These are phyloP conservation scores for Triticum aestivum DNA, from an alignment of 176 grass and related monocot species.

Conservation along the genomic window DNA sequence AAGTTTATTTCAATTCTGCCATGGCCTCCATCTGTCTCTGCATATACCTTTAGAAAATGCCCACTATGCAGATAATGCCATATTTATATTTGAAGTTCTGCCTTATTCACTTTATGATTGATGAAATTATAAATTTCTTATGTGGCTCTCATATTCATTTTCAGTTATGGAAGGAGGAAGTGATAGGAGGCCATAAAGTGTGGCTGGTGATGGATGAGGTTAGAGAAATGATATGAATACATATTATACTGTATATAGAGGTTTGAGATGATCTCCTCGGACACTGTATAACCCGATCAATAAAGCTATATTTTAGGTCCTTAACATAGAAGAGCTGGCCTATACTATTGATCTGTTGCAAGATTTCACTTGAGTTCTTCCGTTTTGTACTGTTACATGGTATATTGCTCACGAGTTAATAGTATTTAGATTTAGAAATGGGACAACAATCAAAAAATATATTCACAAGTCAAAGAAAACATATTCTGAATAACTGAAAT, in stretches of 20 bases:
- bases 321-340: background rate
- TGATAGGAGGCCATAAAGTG: slow-evolving; percentile 89
- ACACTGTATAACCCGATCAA: background rate
- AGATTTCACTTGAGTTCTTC: background rate
- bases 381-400: background rate
- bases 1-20: background rate
- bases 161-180: slow-evolving; percentile 70
- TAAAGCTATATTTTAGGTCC: slow-evolving; percentile 31
- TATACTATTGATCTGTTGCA: background rate
- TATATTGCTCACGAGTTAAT: background rate
- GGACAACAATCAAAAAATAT: background rate
- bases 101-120: background rate
- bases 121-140: background rate
- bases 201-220: slow-evolving; percentile 95
- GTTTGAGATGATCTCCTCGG: background rate
- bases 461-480: background rate
- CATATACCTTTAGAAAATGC: slow-evolving; percentile 75
- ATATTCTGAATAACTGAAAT: background rate
- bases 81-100: background rate
- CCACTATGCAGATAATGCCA: slow-evolving; percentile 81
- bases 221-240: slow-evolving; percentile 71
- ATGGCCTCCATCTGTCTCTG: background rate
- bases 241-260: slow-evolving; percentile 18
- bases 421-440: background rate
- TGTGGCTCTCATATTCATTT: background rate